Base-by-base conservation (phyloP, 805 yeast genomes). In the Priceomyces fermenticarens region DNA sequence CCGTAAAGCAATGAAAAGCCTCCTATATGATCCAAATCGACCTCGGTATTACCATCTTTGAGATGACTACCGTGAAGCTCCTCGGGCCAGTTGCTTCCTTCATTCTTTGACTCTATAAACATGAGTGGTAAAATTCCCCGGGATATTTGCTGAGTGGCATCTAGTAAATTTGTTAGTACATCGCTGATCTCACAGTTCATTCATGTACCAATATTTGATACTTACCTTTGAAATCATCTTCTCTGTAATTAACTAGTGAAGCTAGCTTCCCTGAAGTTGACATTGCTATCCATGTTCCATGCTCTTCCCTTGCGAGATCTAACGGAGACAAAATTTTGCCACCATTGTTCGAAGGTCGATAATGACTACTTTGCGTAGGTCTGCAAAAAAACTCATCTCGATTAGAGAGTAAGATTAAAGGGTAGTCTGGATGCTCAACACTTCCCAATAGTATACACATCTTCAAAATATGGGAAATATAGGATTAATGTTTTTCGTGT, bases 211-310 rank as follows among this genome's bases (percentile, higher is more conserved):
- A 15, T 14, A 30, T 10, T 10, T 32, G 20, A 39, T 44, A 41
- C 65, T 45, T 25, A 53, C 45, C 13, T 42, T 41, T 20, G 41
- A 47, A 12, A 14, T 52, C 47, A 37, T 62, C 60, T 50, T 85
- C 93, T 36, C 86, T 65, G 56, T 78, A 81, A 57, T 91, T 91
- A 12, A 93, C 81, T 20, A 91, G 70, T 2, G 85, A 85, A 0
- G 95, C 85, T 2, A 90, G 43, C 44, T 73, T 71, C 0, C 88
- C 88, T 2, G 51, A 56, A 25, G 67, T 66, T 31, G 79, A 72
- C 1, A 85, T 73, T 0, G 96, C 97, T 1, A 88, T 78, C 99
- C 99, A 93, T 0, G 97, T 87, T 1, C 99, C 97, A 47, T 79
- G 87, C 41, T 81, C 89, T 1, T 70, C 62, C 28, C 89, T 61